A percentile compares a stretch with the other conserved stretches of the same genome.
phyloP scores from a whole-genome alignment of 495 filamentous ascomycete genomes.

The Barbatosphaeria neglecta region DNA sequence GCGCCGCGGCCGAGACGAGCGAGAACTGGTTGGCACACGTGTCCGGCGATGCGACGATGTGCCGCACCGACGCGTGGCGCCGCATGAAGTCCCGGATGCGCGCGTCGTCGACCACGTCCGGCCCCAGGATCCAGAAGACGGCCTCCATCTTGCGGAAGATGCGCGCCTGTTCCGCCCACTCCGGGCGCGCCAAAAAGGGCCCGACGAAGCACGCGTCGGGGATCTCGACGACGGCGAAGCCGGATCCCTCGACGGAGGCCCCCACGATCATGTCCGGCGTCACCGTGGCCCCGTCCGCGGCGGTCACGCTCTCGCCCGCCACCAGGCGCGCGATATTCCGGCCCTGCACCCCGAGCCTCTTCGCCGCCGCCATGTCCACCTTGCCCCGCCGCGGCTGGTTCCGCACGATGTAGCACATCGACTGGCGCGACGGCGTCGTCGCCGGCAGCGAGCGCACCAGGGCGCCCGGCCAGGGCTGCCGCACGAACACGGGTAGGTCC shows the following conservation, averaged over 20 bases:
- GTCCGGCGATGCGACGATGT: constrained; percentile 64
- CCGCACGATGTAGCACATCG: constrained; percentile 77
- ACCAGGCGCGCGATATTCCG: constrained; percentile 42
- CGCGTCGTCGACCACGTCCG: constrained; percentile 48
- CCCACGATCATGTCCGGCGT: constrained; percentile 42
- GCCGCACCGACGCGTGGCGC: constrained; percentile 45
- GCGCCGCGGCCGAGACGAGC: constrained; percentile 48
- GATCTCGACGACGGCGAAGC: constrained; percentile 71
- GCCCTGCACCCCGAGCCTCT: constrained; percentile 41
- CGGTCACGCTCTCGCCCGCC: constrained; percentile 36
- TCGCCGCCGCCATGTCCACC: constrained; percentile 57
- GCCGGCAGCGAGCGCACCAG: constrained; percentile 49
- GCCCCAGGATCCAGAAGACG: constrained; percentile 73
- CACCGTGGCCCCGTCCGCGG: constrained; percentile 44
- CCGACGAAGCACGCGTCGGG: constrained; percentile 57
- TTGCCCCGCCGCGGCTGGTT: constrained; percentile 64
- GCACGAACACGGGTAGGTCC: constrained; percentile 62
- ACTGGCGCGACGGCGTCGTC: constrained; percentile 48
- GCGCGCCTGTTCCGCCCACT: constrained; percentile 61
- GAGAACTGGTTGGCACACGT: constrained; percentile 61
- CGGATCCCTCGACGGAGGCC: constrained; percentile 24
- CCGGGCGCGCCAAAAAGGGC: constrained; percentile 50
- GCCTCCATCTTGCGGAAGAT: constrained; percentile 55
- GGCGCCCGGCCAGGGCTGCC: constrained; percentile 75
- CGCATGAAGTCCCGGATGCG: constrained; percentile 58